A percentile compares a stretch with the other conserved stretches of the same genome.
Evolutionary conservation across 805 yeast species (phyloP).

Genomic region (Ogataea methylovora): DNA sequence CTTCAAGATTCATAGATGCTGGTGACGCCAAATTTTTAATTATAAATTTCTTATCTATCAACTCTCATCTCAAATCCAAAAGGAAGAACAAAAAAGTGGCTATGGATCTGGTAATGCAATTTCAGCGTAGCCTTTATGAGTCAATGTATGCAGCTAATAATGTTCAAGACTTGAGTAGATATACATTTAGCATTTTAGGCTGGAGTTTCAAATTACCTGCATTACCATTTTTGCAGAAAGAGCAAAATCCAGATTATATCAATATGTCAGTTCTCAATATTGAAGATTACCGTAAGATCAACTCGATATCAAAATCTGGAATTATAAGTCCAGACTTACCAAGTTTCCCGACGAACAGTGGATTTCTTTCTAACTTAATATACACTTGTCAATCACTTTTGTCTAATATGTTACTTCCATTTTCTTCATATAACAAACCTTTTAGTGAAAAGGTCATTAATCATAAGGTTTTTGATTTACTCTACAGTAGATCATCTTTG

Average conservation of each 20-base stretch:
- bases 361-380: no score
- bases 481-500: slow-evolving; percentile 10
- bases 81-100: slow-evolving; percentile 16
- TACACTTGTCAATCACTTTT: no score
- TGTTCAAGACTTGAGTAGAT: not conserved
- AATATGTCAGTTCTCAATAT: no score
- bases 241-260: no score
- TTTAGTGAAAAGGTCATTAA: slow-evolving; percentile 18
- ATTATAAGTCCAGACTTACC: no score
- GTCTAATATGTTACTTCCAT: no score
- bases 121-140: slow-evolving; percentile 13
- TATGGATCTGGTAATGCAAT: slow-evolving; percentile 11
- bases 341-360: no score
- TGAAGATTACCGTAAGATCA: no score
- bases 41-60: slow-evolving; percentile 20
- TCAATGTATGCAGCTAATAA: slow-evolving; percentile 13
- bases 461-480: slow-evolving; percentile 23
- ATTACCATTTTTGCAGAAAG: no score
- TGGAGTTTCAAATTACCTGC: not conserved
- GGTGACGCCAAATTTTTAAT: slow-evolving; percentile 24
- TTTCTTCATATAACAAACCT: no score
- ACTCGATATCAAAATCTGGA: no score
- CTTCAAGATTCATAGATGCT: slow-evolving; percentile 7
- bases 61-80: slow-evolving; percentile 1
- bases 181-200: not conserved